These are phyloP conservation scores for Zalaria obscura DNA, from an alignment of 2,329 filamentous ascomycete species.

Conservation along the genomic window DNA sequence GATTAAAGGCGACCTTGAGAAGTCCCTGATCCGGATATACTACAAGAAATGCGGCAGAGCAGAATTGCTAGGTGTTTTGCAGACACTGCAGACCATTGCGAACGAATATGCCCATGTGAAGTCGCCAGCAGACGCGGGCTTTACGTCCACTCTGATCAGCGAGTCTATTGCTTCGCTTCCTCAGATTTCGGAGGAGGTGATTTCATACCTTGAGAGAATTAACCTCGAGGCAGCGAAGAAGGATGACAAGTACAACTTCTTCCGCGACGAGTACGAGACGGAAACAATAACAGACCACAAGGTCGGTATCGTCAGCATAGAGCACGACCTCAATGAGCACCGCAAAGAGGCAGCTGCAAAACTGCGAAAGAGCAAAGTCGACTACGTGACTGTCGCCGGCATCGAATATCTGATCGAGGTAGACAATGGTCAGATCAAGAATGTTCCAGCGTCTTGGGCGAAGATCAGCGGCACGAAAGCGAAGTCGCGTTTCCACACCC, in stretches of 20 bases:
- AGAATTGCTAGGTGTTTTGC: slow-evolving; percentile 72
- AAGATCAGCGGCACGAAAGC: slow-evolving; percentile 95
- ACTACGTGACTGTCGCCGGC: slow-evolving; percentile 72
- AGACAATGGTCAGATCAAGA: slow-evolving; percentile 65
- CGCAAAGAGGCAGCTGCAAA: slow-evolving; percentile 55
- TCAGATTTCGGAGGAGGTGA: slow-evolving; percentile 56
- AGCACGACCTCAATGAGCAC: slow-evolving; percentile 75
- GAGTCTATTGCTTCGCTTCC: slow-evolving; percentile 64
- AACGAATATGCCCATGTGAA: slow-evolving; percentile 60
- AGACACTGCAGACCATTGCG: slow-evolving; percentile 70
- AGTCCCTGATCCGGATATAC: slow-evolving; percentile 87
- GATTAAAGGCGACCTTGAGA: slow-evolving; percentile 73
- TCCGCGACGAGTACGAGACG: slow-evolving; percentile 73
- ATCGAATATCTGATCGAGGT: slow-evolving; percentile 95
- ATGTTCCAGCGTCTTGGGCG: slow-evolving; percentile 83
- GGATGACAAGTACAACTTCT: slow-evolving; percentile 91
- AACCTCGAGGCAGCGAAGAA: slow-evolving; percentile 68
- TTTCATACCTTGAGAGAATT: slow-evolving; percentile 68
- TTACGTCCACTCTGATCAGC: slow-evolving; percentile 54
- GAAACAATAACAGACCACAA: slow-evolving; percentile 84
- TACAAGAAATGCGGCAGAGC: slow-evolving; percentile 90
- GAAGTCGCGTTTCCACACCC: slow-evolving; percentile 83
- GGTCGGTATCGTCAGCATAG: slow-evolving; percentile 81
- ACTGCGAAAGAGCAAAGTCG: slow-evolving; percentile 55
- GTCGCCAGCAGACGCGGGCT: slow-evolving; percentile 52